These are phyloP conservation scores for Sporothrix pallida DNA, from an alignment of 2,329 filamentous ascomycete genomes.

Conservation along the genomic window DNA sequence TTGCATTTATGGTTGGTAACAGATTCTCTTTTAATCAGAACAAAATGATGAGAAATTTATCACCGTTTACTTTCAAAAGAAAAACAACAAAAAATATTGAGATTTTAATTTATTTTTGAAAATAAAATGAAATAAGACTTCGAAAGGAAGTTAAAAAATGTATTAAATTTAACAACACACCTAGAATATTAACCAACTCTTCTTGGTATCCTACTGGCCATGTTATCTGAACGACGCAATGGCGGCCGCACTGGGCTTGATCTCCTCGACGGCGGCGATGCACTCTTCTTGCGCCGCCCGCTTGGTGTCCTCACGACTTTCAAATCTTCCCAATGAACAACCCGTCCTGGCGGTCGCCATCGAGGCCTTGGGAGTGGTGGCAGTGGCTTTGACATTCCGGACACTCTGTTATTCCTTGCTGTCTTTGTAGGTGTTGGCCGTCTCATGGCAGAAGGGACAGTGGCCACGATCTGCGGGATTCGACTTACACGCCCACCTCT, in stretches of 20 bases:
- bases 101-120: not conserved
- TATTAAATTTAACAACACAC: too few species aligned
- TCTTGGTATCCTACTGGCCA: not conserved
- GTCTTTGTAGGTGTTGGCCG: not conserved
- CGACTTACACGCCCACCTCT: conserved; percentile 5
- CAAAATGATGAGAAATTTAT: not conserved
- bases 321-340: conserved; percentile 29
- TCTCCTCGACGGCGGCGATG: not conserved
- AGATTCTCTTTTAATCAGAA: too few species aligned
- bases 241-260: not conserved
- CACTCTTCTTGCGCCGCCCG: not conserved
- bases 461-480: conserved; percentile 14
- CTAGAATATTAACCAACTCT: too few species aligned
- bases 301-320: not conserved
- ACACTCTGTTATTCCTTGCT: not conserved
- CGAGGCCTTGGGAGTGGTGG: conserved; percentile 11
- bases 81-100: too few species aligned
- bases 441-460: conserved; percentile 17
- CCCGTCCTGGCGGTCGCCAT: conserved; percentile 27
- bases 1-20: too few species aligned
- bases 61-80: not conserved
- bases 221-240: not conserved
- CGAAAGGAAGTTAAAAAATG: not conserved
- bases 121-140: not conserved
- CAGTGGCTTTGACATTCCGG: not conserved